Evolutionary conservation across 139 green algal genomes (phyloP).

Genomic region (Astrephomene gubernaculifera): DNA sequence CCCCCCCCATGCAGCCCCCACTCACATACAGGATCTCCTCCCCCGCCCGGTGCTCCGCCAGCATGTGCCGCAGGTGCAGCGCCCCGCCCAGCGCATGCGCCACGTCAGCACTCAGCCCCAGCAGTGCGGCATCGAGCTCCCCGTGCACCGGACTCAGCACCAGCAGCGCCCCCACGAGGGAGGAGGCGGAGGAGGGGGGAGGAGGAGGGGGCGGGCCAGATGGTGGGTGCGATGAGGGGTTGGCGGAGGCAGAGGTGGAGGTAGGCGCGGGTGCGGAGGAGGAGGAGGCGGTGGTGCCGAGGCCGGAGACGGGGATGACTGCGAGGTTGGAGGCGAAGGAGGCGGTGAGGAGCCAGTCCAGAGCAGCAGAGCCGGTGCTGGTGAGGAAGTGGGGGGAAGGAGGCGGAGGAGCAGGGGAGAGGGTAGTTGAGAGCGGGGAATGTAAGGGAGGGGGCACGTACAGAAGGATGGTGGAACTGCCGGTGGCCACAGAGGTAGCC

Average conservation of each 20-base stretch:
- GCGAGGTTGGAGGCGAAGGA: neutral
- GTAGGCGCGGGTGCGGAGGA: neutral
- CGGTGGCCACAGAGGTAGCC: too few relatives aligned
- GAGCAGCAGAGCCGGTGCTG: neutral
- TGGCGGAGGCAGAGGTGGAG: neutral
- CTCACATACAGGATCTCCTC: constrained; percentile 41
- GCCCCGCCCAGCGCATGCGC: constrained; percentile 28
- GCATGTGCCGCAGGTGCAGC: constrained; percentile 41
- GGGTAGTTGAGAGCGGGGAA: neutral
- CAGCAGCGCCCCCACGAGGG: constrained; percentile 28
- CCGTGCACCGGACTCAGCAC: constrained; percentile 29
- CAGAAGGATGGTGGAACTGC: too few relatives aligned
- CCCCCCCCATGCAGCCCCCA: too few relatives aligned
- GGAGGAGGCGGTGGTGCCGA: neutral
- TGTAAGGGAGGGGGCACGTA: too few relatives aligned
- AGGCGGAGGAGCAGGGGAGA: neutral
- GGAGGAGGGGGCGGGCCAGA: neutral
- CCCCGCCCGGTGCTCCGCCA: constrained; percentile 28
- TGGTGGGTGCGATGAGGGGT: neutral
- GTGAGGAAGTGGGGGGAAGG: neutral
- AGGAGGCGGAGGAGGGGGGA: neutral
- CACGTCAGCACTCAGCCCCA: constrained; percentile 19
- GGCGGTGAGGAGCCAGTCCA: constrained; percentile 33
- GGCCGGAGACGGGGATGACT: constrained; percentile 15
- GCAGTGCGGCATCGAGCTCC: constrained; percentile 16